Evolutionary conservation across 2,329 filamentous ascomycete species (phyloP).

Genomic region (Fusarium floridanum): DNA sequence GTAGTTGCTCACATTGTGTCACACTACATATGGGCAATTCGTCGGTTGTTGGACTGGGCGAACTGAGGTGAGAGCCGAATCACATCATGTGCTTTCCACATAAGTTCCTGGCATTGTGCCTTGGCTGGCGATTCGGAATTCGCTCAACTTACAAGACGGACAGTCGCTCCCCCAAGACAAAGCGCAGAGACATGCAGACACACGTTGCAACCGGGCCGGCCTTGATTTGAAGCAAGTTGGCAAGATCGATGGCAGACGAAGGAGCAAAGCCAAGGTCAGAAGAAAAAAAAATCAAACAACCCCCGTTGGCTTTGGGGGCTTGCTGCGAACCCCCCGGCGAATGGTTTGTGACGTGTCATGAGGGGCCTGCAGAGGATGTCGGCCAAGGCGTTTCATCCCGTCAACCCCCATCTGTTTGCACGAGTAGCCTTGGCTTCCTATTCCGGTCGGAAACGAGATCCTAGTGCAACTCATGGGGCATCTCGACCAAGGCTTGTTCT

Average conservation of each 20-base stretch:
- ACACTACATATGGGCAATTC: background rate
- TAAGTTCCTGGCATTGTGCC: background rate
- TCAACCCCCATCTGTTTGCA: constrained; percentile 41
- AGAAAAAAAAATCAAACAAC: constrained; percentile 9
- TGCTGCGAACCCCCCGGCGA: constrained; percentile 40
- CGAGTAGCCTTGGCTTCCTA: constrained; percentile 34
- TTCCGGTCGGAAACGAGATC: constrained; percentile 39
- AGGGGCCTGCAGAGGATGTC: constrained; percentile 40
- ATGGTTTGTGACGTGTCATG: constrained; percentile 47
- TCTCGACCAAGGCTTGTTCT: constrained; percentile 13
- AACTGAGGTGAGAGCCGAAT: background rate
- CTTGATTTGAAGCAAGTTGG: constrained; percentile 11
- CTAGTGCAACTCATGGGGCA: constrained; percentile 22
- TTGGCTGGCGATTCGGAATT: background rate
- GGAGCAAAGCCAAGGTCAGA: background rate
- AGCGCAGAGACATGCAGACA: constrained; percentile 7
- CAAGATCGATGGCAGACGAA: constrained; percentile 7
- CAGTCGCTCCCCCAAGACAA: background rate
- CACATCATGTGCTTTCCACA: background rate
- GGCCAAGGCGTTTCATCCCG: constrained; percentile 47
- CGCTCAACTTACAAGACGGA: background rate
- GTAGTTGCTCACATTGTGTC: background rate
- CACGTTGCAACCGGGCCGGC: constrained; percentile 17
- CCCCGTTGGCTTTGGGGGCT: constrained; percentile 25
- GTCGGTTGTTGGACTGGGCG: background rate